These are phyloP conservation scores for Hanseniaspora vineae DNA, from an alignment of 805 yeast genomes.

Conservation along the genomic window DNA sequence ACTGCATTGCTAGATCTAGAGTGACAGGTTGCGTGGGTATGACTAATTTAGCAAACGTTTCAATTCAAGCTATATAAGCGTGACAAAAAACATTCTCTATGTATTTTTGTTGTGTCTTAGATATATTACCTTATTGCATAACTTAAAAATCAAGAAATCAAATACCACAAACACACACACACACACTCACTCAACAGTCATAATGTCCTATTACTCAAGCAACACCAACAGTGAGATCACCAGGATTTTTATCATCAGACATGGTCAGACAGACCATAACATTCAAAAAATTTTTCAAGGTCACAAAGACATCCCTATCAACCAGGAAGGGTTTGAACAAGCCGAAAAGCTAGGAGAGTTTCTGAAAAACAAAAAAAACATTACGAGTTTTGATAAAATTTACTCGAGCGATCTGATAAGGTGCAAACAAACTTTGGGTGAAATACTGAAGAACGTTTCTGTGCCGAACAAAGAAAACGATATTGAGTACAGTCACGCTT, in stretches of 20 bases:
- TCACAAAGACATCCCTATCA: conserved; percentile 52
- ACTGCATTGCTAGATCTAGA: no score
- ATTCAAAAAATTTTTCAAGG: conserved; percentile 63
- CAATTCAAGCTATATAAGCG: no score
- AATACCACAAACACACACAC: no score
- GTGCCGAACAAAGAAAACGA: conserved; percentile 10
- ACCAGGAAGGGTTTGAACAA: conserved; percentile 48
- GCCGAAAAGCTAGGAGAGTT: conserved; percentile 30
- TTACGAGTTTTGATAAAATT: conserved; percentile 22
- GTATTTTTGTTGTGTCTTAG: no score
- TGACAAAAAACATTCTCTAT: no score
- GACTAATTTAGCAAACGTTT: no score
- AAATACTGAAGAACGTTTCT: conserved; percentile 24
- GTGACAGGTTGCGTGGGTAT: no score
- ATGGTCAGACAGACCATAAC: conserved; percentile 76
- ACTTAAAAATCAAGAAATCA: no score
- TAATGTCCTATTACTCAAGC: background rate
- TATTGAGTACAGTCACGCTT: conserved; percentile 26
- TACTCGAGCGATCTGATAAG: conserved; percentile 34
- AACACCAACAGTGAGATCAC: conserved; percentile 28
- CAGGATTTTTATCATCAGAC: conserved; percentile 57
- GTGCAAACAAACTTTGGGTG: conserved; percentile 45
- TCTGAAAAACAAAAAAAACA: conserved; percentile 16
- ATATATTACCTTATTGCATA: no score
- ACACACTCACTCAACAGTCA: no score